Conservation (phyloP, 805 yeast genomes). For the Zygosaccharomyces lentus region DNA sequence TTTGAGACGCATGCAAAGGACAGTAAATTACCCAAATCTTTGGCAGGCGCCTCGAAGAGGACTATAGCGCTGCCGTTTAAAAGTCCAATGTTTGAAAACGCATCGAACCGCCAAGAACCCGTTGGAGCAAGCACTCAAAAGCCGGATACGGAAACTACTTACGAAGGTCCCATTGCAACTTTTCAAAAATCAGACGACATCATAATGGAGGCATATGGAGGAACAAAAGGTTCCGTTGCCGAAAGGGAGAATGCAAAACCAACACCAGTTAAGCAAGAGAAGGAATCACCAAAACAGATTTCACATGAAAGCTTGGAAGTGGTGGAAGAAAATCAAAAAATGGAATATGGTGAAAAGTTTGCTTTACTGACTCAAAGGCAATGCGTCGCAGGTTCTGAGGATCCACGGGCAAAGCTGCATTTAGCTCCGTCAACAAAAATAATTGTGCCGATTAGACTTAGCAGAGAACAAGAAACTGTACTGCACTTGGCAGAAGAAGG, state of each 20-base stretch:
- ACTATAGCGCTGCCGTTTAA: slow-evolving; percentile 3
- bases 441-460: slow-evolving; percentile 35
- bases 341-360: slow-evolving; percentile 26
- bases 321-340: slow-evolving; percentile 10
- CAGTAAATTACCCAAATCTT: slow-evolving; percentile 2
- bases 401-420: slow-evolving; percentile 12
- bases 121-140: slow-evolving; percentile 2
- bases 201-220: neutral
- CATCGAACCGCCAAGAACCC: neutral
- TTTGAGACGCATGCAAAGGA: slow-evolving; percentile 3
- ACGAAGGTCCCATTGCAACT: neutral
- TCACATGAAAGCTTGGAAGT: slow-evolving; percentile 10
- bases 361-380: slow-evolving; percentile 33
- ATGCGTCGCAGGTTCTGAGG: slow-evolving; percentile 13
- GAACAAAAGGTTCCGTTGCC: neutral
- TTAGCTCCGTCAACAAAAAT: slow-evolving; percentile 25
- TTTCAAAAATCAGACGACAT: neutral
- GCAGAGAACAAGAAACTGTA: slow-evolving; percentile 63
- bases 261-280: neutral
- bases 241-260: neutral
- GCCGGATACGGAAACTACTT: neutral
- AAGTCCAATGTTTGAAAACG: neutral
- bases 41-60: slow-evolving; percentile 13
- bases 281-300: neutral
- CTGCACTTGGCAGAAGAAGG: slow-evolving; percentile 62